Conservation (phyloP, 495 filamentous ascomycete genomes). For the Aspergillus bridgeri region DNA sequence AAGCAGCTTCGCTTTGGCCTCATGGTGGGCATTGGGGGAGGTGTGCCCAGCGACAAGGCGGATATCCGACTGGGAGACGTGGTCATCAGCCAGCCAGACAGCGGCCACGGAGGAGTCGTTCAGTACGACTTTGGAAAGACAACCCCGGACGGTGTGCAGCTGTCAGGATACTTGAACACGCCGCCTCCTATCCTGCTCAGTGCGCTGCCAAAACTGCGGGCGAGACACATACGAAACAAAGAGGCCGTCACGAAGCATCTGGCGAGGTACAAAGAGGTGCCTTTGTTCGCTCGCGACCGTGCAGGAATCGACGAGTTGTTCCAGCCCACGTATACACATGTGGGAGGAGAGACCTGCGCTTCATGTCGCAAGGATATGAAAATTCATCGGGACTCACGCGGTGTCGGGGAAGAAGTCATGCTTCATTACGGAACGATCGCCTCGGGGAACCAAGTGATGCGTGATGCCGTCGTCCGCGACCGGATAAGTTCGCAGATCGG, state of each 20-base stretch:
- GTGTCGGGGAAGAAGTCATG: constrained; percentile 10
- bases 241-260: not conserved
- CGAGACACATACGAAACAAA: not conserved
- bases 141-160: constrained; percentile 3
- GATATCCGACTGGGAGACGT: constrained; percentile 43
- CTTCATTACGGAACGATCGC: constrained; percentile 29
- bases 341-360: not conserved
- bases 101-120: constrained; percentile 15
- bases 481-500: constrained; percentile 13
- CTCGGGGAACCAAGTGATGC: constrained; percentile 27
- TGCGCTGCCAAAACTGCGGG: constrained; percentile 3
- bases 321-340: not conserved
- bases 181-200: constrained; percentile 14
- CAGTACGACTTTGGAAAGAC: constrained; percentile 23
- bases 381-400: not conserved
- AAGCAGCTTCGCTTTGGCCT: constrained; percentile 34
- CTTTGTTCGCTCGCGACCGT: not conserved
- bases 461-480: constrained; percentile 20
- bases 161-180: constrained; percentile 10
- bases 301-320: not conserved
- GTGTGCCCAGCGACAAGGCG: constrained; percentile 24
- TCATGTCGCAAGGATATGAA: not conserved
- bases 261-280: not conserved
- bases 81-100: constrained; percentile 25
- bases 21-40: constrained; percentile 49